These are phyloP conservation scores for Elsinoe necatrix DNA, from an alignment of 2,329 filamentous ascomycete species.

Conservation along the genomic window DNA sequence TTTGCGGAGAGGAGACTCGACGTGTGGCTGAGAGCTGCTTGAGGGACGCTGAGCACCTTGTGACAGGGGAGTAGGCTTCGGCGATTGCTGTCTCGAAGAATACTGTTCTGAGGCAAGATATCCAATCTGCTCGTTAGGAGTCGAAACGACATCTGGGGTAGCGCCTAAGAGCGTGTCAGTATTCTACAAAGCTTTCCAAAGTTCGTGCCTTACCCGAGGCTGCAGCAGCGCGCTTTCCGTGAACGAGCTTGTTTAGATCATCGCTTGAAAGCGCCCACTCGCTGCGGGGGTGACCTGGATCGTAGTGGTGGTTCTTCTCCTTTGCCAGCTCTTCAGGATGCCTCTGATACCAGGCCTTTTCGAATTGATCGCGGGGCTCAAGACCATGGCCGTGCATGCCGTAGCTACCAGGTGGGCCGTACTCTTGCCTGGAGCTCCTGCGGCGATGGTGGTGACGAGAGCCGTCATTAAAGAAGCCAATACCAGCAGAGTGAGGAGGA, in stretches of 20 bases:
- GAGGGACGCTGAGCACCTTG: constrained; percentile 24
- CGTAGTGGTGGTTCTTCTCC: constrained; percentile 65
- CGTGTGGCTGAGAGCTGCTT: constrained; percentile 31
- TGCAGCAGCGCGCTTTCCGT: constrained; percentile 50
- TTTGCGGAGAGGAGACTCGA: constrained; percentile 37
- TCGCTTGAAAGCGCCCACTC: constrained; percentile 84
- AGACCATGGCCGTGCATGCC: constrained; percentile 83
- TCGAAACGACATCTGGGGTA: constrained; percentile 55
- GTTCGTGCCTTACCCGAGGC: constrained; percentile 39
- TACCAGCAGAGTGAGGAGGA: constrained; percentile 34
- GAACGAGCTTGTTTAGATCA: constrained; percentile 83
- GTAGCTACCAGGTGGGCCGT: constrained; percentile 79
- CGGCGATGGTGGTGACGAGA: constrained; percentile 50
- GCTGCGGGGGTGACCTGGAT: constrained; percentile 50
- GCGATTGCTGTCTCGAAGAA: constrained; percentile 65
- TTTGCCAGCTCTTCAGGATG: constrained; percentile 73
- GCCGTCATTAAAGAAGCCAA: constrained; percentile 49
- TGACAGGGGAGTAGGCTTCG: constrained; percentile 43
- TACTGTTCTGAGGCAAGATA: constrained; percentile 84
- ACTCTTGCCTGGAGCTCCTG: constrained; percentile 61
- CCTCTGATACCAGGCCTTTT: constrained; percentile 87
- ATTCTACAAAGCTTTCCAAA: neutral
- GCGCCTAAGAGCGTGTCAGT: constrained; percentile 46
- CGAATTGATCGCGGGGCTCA: constrained; percentile 67
- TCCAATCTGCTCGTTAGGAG: constrained; percentile 83